Evolutionary conservation across 2,329 filamentous ascomycete species (phyloP), one percentile per base, ranked within the genome.

Genomic region (Colletotrichum magnum): DNA sequence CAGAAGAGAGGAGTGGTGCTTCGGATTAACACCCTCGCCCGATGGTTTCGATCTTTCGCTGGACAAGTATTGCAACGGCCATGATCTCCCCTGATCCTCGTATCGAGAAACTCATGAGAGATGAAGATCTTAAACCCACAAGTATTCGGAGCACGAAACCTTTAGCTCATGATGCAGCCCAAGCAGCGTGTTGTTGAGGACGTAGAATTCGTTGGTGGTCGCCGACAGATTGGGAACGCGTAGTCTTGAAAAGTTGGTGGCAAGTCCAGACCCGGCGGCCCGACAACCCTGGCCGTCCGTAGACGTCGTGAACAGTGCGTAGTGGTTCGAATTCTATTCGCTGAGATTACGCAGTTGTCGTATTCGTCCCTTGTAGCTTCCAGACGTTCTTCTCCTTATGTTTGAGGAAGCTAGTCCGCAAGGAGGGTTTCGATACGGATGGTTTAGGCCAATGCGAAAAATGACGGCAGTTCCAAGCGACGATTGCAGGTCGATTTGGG

Each of bases 51-150:
- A 28, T 24, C 13, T 50, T 16, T 56, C n/a, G 61, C 48, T 50
- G 41, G 57, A 15, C 18, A 13, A 16, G 41, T n/a, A 36, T 36
- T 10, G 32, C 41, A 12, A 15, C 24, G 13, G 26, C 45, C 47
- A 15, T 24, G 21, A 13, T 36, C 16, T 39, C 26, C 45, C 56
- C n/a, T 41, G 13, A 18, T n/a, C 7, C 24, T 64, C 47, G 47
- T 48, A 43, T 58, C 21, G 16, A 28, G 39, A 45, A 58, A 45
- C 18, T n/a, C 16, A 39, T 64, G 43, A 9, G 6, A 63, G 32
- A 15, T 21, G 43, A 36, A 24, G n/a, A 15, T n/a, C 26, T 32
- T 13, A 16, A 48, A 50, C 43, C 58, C n/a, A 28, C 13, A 45
- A 15, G 26, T 18, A 2, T 36, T 36, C 32, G 32, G 32, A 6